phyloP scores from a whole-genome alignment of 2,329 filamentous ascomycete species.

The Aspergillus sp. region DNA sequence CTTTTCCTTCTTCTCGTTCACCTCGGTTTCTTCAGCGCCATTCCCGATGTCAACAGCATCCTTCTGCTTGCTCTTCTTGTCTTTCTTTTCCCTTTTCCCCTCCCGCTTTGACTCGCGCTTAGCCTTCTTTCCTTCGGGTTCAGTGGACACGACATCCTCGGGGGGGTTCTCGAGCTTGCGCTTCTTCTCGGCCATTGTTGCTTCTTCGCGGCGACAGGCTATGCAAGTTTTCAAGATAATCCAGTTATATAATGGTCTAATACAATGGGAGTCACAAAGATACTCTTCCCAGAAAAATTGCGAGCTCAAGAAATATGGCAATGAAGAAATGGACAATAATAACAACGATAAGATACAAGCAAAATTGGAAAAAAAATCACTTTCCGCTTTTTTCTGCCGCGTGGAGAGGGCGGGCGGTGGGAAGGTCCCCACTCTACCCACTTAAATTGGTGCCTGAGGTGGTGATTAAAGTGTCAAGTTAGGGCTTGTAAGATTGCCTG shows the following conservation, averaged over 20 bases:
- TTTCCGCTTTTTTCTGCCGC: neutral
- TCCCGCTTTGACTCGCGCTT: slow-evolving; percentile 31
- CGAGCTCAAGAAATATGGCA: neutral
- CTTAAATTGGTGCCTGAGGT: neutral
- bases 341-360: slow-evolving; percentile 4
- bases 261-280: neutral
- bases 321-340: neutral
- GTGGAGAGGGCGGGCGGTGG: neutral
- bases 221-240: neutral
- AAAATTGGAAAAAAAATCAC: slow-evolving; percentile 21
- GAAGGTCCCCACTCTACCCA: neutral
- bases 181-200: slow-evolving; percentile 39
- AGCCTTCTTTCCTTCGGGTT: slow-evolving; percentile 34
- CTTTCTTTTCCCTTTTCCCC: slow-evolving; percentile 20
- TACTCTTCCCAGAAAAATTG: neutral
- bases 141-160: slow-evolving; percentile 19
- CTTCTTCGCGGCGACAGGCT: neutral
- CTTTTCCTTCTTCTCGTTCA: slow-evolving; percentile 24
- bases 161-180: slow-evolving; percentile 36
- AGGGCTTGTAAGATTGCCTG: neutral
- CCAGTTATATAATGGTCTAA: neutral
- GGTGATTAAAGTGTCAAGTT: neutral
- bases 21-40: slow-evolving; percentile 21
- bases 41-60: neutral
- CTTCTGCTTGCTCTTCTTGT: slow-evolving; percentile 8